Evolutionary conservation across 768 basidiomycete species (phyloP).

Genomic region (Lactarius psammicola): DNA sequence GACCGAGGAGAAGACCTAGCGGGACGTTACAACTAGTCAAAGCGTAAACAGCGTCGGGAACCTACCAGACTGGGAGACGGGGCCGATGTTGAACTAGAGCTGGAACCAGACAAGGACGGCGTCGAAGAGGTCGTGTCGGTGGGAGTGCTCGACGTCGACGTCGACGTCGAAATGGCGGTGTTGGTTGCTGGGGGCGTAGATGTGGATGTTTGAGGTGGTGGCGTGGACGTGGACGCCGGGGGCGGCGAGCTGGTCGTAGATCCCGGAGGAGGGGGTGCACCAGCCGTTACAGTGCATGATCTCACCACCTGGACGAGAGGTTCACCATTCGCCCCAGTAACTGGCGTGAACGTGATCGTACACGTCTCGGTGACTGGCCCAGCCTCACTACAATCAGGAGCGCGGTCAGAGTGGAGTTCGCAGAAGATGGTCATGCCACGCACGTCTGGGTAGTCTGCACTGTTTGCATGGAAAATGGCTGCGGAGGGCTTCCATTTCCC

Average conservation of each 20-base stretch:
- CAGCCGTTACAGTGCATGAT: constrained; percentile 32
- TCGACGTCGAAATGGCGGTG: no score
- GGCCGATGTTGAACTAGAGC: not conserved
- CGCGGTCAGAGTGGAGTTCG: not conserved
- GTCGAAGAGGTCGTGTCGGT: constrained; percentile 12
- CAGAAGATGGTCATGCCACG: constrained; percentile 29
- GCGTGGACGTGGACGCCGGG: constrained; percentile 6
- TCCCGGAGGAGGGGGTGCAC: not conserved
- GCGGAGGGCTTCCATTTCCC: constrained; percentile 31
- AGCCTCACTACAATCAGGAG: constrained; percentile 23
- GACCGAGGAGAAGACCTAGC: constrained; percentile 1
- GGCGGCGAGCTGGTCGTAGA: not conserved
- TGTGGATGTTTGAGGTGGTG: constrained; percentile 10
- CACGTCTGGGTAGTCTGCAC: constrained; percentile 42
- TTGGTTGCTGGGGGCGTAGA: not conserved
- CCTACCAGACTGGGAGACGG: not conserved
- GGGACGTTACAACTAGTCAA: not conserved
- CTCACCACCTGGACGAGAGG: constrained; percentile 36
- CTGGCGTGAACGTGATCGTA: constrained; percentile 38
- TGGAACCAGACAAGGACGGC: constrained; percentile 1
- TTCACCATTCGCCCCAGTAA: constrained; percentile 34
- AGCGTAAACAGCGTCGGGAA: not conserved
- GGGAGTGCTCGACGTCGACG: no score
- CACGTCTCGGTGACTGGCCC: constrained; percentile 41
- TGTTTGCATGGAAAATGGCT: constrained; percentile 40